Evolutionary conservation across 129 eudicot genomes (phyloP), one percentile per base, ranked within the genome.

Genomic region (Flaveria bidentis): DNA sequence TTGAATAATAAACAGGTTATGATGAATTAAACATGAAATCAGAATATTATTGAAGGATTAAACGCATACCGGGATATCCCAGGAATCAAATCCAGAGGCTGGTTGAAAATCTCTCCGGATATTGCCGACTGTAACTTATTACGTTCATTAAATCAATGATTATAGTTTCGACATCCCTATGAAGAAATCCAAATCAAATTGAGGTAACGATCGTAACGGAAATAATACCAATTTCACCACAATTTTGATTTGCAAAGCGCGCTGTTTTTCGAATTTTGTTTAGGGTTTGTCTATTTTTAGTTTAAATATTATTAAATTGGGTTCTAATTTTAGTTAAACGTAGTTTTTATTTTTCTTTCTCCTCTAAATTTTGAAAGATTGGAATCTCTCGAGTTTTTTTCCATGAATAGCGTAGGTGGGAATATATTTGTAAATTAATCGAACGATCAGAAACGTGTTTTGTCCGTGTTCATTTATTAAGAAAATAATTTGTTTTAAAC

Each of bases 211-310:
- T 52, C 22, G 72, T 15, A 62, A 71, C 15, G 30, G 78, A 79
- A 79, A 42, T 60, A 42, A 64, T 64, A 46, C 42, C 23, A 78
- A 71, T 70, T 68, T 62, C 72, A 71, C 82, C 82, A 58, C 71
- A 14, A 78, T 63, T 15, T 25, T 23, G 77, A 60, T 71, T 39
- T 78, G 77, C 26, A 70, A 61, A 42, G 69, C 83, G 73, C 67
- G 58, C 51, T 52, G 62, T 80, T 52, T 80, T 80, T 80, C 14
- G 61, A 64, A 52, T 39, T 51, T 63, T 16, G 49, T 52, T 72
- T 41, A 10, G n/a, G 20, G 44, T 41, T 73, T 17, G 28, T 73
- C 79, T 80, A 73, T 65, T 80, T 63, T 80, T 73, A 80, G 74
- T 8, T 70, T 46, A 14, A 30, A 72, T 41, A 41, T 41, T 33